A percentile compares a stretch with the other conserved stretches of the same genome.
phyloP scores from a whole-genome alignment of 2,329 filamentous ascomycete species.

The Alternaria sp. region DNA sequence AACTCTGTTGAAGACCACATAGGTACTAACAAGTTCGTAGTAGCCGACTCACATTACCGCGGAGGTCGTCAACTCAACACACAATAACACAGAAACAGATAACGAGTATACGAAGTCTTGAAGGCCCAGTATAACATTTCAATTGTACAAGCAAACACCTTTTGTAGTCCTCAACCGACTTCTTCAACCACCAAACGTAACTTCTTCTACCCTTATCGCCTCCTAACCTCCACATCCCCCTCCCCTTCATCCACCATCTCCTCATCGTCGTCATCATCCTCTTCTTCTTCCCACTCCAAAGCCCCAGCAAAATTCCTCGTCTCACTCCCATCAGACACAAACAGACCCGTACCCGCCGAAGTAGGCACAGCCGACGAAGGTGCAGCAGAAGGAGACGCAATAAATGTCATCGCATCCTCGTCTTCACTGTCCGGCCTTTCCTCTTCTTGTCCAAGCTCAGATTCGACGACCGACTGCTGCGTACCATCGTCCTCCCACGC shows the following conservation, averaged over 20 bases:
- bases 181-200: neutral
- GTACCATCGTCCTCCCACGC: neutral
- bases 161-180: too few relatives aligned
- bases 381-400: neutral
- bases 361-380: neutral
- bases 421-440: neutral
- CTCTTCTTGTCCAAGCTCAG: neutral
- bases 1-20: neutral
- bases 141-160: too few relatives aligned
- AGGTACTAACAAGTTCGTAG: fast-evolving
- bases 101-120: neutral
- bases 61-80: neutral
- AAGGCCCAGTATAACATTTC: neutral
- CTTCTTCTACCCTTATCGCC: neutral
- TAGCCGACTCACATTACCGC: neutral
- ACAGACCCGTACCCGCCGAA: neutral
- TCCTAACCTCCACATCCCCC: neutral
- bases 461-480: neutral
- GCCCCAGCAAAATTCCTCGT: neutral
- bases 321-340: neutral
- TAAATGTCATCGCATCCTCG: neutral
- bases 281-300: neutral
- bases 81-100: neutral
- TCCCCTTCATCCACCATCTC: neutral
- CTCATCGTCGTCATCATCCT: neutral